These are phyloP conservation scores for Strobilomyces confusus DNA, from an alignment of 768 basidiomycete species.

Conservation along the genomic window DNA sequence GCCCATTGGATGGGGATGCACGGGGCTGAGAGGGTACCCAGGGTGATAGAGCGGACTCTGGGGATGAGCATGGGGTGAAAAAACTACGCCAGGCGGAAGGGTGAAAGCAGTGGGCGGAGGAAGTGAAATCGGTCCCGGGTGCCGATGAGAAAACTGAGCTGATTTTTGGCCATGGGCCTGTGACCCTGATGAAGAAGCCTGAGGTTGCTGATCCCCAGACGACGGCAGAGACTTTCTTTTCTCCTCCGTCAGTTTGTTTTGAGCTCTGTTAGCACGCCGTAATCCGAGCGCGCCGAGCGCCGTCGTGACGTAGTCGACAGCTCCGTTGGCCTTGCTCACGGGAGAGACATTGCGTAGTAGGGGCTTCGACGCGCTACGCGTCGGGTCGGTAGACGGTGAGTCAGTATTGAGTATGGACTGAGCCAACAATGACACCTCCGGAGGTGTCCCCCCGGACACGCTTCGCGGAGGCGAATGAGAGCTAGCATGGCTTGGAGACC, in stretches of 20 bases:
- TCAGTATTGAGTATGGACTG: conserved; percentile 15
- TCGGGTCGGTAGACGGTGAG: conserved; percentile 5
- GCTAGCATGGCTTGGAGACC: conserved; percentile 7
- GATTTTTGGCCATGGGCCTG: conserved; percentile 17
- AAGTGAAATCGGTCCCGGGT: conserved; percentile 67
- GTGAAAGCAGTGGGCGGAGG: conserved; percentile 54
- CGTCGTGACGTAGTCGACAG: conserved; percentile 14
- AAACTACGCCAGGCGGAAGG: conserved; percentile 35
- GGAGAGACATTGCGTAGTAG: conserved; percentile 10
- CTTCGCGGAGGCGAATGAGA: conserved; percentile 3
- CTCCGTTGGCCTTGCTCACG: conserved; percentile 17
- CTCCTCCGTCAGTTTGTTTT: conserved; percentile 23
- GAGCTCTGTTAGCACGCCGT: conserved; percentile 27
- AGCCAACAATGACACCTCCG: conserved; percentile 6
- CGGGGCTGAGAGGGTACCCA: conserved; percentile 29
- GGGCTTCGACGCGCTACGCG: conserved; percentile 17
- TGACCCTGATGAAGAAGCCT: conserved; percentile 3
- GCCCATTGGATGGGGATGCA: conserved; percentile 24
- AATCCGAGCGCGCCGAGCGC: conserved; percentile 28
- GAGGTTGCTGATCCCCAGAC: conserved; percentile 18
- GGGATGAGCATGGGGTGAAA: conserved; percentile 34
- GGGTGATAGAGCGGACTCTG: conserved; percentile 40
- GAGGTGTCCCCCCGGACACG: conserved; percentile 4
- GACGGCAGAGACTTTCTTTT: conserved; percentile 12
- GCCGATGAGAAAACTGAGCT: conserved; percentile 37